Conservation (phyloP, 2,329 filamentous ascomycete species). For the Venturia pyrina region DNA sequence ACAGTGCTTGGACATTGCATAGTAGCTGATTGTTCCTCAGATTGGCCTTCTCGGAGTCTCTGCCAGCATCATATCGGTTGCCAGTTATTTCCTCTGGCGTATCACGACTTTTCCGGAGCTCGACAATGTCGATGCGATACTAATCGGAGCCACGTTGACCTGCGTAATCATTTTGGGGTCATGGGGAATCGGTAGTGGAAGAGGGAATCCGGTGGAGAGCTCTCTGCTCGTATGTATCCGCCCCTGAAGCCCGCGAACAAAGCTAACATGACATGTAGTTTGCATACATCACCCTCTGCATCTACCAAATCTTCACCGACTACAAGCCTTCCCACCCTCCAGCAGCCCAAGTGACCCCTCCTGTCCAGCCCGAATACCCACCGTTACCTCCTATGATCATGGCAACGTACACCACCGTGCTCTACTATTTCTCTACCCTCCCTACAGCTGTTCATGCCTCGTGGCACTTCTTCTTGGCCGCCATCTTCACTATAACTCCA, state of each 20-base stretch:
- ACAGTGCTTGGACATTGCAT: not conserved
- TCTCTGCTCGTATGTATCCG: constrained; percentile 54
- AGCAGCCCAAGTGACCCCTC: constrained; percentile 40
- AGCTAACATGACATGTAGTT: constrained; percentile 40
- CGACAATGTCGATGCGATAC: constrained; percentile 79
- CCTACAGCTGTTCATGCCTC: constrained; percentile 74
- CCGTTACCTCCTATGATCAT: constrained; percentile 97
- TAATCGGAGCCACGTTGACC: constrained; percentile 88
- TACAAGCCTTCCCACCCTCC: constrained; percentile 67
- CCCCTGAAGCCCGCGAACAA: not conserved
- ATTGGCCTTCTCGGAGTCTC: constrained; percentile 82
- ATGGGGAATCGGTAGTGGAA: constrained; percentile 87
- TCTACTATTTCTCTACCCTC: constrained; percentile 74
- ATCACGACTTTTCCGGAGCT: constrained; percentile 90
- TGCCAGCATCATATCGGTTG: constrained; percentile 83
- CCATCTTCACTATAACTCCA: constrained; percentile 89
- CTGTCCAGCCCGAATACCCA: constrained; percentile 75
- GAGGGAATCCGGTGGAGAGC: constrained; percentile 90
- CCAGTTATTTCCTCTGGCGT: constrained; percentile 92
- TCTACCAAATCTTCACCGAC: constrained; percentile 99
- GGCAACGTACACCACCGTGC: constrained; percentile 89
- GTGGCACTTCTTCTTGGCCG: constrained; percentile 78
- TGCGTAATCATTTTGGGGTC: constrained; percentile 86
- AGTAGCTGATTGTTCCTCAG: constrained; percentile 41
- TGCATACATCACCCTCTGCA: constrained; percentile 94